Conservation (phyloP, 2,329 filamentous ascomycete genomes). For the Colletotrichum sansevieriae region DNA sequence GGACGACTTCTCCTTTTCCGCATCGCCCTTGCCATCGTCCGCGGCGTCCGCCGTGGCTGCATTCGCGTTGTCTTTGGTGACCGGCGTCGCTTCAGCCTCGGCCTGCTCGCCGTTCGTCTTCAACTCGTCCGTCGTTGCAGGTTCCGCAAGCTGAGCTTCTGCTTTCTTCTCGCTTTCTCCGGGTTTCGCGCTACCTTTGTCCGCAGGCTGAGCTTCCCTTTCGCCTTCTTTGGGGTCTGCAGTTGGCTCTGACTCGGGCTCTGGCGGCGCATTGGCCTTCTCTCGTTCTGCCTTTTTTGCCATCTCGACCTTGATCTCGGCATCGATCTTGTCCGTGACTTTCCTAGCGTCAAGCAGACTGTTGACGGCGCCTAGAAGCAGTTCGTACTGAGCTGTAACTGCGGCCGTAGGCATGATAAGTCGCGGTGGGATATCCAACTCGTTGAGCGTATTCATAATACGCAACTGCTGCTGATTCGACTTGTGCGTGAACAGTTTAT, state of each 20-base stretch:
- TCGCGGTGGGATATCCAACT: conserved; percentile 77
- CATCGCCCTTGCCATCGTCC: conserved; percentile 42
- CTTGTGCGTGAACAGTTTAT: conserved; percentile 83
- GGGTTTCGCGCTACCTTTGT: conserved; percentile 21
- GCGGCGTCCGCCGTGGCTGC: conserved; percentile 26
- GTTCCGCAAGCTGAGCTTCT: conserved; percentile 26
- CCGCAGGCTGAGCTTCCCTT: conserved; percentile 8
- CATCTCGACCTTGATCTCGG: conserved; percentile 73
- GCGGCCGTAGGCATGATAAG: conserved; percentile 81
- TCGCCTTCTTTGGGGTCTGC: conserved; percentile 28
- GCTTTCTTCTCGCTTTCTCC: conserved; percentile 13
- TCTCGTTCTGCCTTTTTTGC: conserved; percentile 68
- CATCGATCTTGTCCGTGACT: conserved; percentile 80
- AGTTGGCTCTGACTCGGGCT: conserved; percentile 28
- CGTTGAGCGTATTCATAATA: conserved; percentile 78
- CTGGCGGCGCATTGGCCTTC: conserved; percentile 49
- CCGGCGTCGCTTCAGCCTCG: conserved; percentile 16
- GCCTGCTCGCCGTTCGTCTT: conserved; percentile 38
- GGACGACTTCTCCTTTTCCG: conserved; percentile 47
- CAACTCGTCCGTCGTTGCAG: conserved; percentile 27
- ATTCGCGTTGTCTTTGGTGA: conserved; percentile 17
- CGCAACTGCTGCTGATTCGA: conserved; percentile 81
- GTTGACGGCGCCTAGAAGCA: conserved; percentile 76
- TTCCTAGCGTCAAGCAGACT: conserved; percentile 80
- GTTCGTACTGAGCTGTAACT: conserved; percentile 79